phyloP scores from a whole-genome alignment of 371 early-diverging fungal species.

The Lichtheimia ornata region DNA sequence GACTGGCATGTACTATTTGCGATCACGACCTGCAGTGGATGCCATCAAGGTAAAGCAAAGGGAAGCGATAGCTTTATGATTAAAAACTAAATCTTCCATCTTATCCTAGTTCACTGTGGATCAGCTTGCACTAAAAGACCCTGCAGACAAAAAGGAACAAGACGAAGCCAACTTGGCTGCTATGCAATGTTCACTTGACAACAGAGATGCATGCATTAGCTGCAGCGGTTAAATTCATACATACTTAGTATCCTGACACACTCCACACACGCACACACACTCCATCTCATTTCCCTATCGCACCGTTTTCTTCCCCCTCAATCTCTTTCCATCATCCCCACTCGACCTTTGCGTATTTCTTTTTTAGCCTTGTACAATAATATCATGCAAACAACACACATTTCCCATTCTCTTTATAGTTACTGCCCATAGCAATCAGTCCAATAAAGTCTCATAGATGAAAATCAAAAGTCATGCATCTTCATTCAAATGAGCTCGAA shows the following conservation, averaged over 20 bases:
- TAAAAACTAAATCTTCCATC: no score
- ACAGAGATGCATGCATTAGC: constrained; percentile 90
- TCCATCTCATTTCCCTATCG: background rate
- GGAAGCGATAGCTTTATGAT: background rate
- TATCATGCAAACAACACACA: background rate
- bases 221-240: constrained; percentile 77
- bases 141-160: constrained; percentile 21
- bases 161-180: constrained; percentile 28
- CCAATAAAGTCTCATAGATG: no score
- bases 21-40: constrained; percentile 95
- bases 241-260: background rate
- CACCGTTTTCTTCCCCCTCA: background rate
- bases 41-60: constrained; percentile 81
- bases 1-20: constrained; percentile 99
- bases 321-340: background rate
- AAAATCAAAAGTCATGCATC: background rate
- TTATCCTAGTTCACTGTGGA: constrained; percentile 42
- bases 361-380: background rate
- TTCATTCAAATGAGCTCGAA: background rate
- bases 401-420: background rate
- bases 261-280: no score
- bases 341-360: background rate
- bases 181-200: constrained; percentile 86
- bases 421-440: no score
- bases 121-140: constrained; percentile 40